Evolutionary conservation across 208 protist genomes (phyloP), one percentile per base, ranked within the genome.

Genomic region (Acanthamoeba polyphaga): DNA sequence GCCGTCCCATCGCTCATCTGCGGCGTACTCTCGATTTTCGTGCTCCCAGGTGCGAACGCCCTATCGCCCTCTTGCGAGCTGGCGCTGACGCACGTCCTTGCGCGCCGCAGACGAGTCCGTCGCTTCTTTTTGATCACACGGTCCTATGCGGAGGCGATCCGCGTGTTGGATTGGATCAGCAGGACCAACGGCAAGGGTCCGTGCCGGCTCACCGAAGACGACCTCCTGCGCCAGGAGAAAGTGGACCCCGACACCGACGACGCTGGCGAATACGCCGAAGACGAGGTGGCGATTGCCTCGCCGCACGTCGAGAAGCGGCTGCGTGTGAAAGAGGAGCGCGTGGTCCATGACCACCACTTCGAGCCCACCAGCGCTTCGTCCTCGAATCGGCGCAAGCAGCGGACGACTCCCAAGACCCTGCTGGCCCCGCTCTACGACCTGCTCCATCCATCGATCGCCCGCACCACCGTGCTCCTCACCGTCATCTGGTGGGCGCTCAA

Each of bases 401-500:
- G 12, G 32, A 5, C 15, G 1, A 8, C 15, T 3, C 24, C 10
- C 49, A 32, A 49, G 51, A 4, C 2, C 4, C 27, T 68, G 32
- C 64, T 74, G 62, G 38, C 24, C 9, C 64, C 87, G 24, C 27
- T 82, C 29, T 68, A 10, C 17, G 51, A 82, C n/a, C 34, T 94
- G 51, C 24, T 94, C 70, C 66, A 94, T n/a, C 89, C 89, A 1
- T 76, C 89, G 43, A 51, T 94, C n/a, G 12, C 38, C 17, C 58
- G 95, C 9, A 94, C 95, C 12, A 96, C 95, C 10, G 38, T 78
- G 24, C 29, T 95, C 19, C 87, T 95, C 32, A 32, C 32, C n/a
- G 29, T 96, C 49, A 53, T 89, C 12, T 96, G 95, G 95, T 96
- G 94, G 49, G 51, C 90, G 15, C 64, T 96, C 55, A 95, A 70